Conservation (phyloP, 768 basidiomycete genomes). For the Kwoniella bestiolae region DNA sequence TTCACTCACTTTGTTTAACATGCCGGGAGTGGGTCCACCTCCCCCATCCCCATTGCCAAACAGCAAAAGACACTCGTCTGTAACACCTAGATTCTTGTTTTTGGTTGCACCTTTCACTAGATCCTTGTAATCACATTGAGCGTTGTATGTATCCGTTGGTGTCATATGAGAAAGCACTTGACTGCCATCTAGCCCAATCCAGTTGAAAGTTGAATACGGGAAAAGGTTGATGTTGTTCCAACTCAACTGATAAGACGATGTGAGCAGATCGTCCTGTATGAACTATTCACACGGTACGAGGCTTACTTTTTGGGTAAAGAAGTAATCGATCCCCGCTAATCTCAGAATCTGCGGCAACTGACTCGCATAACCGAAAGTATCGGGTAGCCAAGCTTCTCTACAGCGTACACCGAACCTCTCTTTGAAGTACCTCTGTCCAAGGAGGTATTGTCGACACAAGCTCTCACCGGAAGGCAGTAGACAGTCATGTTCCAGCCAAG, state of each 20-base stretch:
- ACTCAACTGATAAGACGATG: constrained; percentile 1
- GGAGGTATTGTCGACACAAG: constrained; percentile 82
- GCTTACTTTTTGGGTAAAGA: constrained; percentile 84
- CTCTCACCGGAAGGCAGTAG: constrained; percentile 95
- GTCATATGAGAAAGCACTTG: constrained; percentile 97
- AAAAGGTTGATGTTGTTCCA: constrained; percentile 71
- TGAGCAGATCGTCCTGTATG: no score
- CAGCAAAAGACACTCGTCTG: constrained; percentile 71
- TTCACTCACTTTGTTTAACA: constrained; percentile 89
- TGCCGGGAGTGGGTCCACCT: constrained; percentile 60
- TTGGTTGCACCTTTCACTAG: constrained; percentile 14
- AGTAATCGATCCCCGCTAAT: constrained; percentile 76
- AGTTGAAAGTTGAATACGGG: constrained; percentile 95
- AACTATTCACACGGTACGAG: background rate
- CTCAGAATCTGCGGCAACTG: constrained; percentile 86
- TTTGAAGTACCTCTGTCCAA: constrained; percentile 84
- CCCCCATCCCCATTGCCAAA: constrained; percentile 95
- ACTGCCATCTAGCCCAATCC: constrained; percentile 77
- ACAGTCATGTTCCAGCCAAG: constrained; percentile 70
- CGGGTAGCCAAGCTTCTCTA: constrained; percentile 50
- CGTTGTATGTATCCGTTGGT: constrained; percentile 87
- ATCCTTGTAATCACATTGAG: constrained; percentile 60
- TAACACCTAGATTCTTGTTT: constrained; percentile 18
- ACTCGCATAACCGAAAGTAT: constrained; percentile 68
- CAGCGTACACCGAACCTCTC: constrained; percentile 57